A percentile compares a stretch with the other conserved stretches of the same genome.
These are phyloP conservation scores for Naematelia aurantialba DNA, from an alignment of 768 basidiomycete species.

Conservation along the genomic window DNA sequence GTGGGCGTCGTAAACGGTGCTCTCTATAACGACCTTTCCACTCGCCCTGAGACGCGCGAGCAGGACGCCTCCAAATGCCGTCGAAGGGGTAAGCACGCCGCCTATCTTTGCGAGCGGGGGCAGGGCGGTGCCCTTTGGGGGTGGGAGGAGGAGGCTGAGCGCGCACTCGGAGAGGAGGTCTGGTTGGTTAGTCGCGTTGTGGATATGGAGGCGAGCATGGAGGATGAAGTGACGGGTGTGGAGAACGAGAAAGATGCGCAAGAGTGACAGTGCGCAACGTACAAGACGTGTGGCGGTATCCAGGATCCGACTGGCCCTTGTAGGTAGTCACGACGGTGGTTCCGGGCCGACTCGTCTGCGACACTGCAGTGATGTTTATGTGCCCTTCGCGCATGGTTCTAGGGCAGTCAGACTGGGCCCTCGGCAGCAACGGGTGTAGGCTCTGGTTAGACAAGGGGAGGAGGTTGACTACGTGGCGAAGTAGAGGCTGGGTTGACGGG, in stretches of 20 bases:
- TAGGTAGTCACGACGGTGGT: conserved; percentile 62
- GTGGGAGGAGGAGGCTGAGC: conserved; percentile 62
- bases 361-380: conserved; percentile 50
- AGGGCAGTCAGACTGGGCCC: no score
- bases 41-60: conserved; percentile 63
- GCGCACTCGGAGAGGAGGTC: conserved; percentile 78
- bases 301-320: conserved; percentile 68
- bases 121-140: conserved; percentile 54
- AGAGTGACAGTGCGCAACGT: conserved; percentile 11
- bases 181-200: no score
- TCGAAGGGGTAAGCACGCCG: conserved; percentile 77
- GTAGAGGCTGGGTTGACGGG: no score
- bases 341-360: conserved; percentile 56
- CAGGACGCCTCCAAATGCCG: conserved; percentile 73
- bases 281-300: conserved; percentile 45
- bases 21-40: conserved; percentile 46
- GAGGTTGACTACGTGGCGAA: no score
- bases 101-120: conserved; percentile 62
- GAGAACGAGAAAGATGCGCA: neutral
- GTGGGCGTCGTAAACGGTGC: neutral
- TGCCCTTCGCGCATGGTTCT: neutral
- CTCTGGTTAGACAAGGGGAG: no score
- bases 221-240: neutral
- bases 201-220: no score
- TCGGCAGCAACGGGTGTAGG: no score